Conservation (phyloP, 2,329 filamentous ascomycete genomes). For the Catunica adiposa region DNA sequence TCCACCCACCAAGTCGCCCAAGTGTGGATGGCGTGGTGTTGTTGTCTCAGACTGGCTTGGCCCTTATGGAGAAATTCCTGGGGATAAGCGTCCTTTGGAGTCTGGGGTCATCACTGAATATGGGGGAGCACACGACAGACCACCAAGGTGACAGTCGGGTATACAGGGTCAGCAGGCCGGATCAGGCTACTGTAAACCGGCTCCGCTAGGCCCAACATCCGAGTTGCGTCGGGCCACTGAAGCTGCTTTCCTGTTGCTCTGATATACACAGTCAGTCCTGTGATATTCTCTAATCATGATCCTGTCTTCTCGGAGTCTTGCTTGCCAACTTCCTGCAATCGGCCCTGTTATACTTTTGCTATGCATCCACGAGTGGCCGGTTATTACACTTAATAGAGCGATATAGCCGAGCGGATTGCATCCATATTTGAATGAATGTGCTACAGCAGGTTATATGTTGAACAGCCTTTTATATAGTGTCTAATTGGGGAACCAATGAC, state of each 20-base stretch:
- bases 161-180: neutral
- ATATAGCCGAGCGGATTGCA: neutral
- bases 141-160: no score
- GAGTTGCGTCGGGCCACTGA: neutral
- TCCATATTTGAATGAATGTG: neutral
- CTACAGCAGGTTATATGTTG: no score
- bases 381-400: neutral
- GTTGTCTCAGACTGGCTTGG: neutral
- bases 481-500: no score
- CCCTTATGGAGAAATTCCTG: no score
- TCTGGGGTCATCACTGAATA: no score
- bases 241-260: neutral
- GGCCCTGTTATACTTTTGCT: neutral
- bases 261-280: neutral
- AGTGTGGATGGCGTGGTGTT: neutral
- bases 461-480: no score
- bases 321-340: neutral
- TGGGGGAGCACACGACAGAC: no score
- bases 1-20: neutral
- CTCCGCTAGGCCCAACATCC: neutral
- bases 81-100: no score
- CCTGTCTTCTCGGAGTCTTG: neutral
- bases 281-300: constrained; percentile 1
- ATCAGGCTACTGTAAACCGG: neutral
- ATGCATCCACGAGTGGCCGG: neutral